Evolutionary conservation across 192 early-diverging fungal genomes (phyloP), one percentile per base, ranked within the genome.

Genomic region (Lobosporangium transversale): DNA sequence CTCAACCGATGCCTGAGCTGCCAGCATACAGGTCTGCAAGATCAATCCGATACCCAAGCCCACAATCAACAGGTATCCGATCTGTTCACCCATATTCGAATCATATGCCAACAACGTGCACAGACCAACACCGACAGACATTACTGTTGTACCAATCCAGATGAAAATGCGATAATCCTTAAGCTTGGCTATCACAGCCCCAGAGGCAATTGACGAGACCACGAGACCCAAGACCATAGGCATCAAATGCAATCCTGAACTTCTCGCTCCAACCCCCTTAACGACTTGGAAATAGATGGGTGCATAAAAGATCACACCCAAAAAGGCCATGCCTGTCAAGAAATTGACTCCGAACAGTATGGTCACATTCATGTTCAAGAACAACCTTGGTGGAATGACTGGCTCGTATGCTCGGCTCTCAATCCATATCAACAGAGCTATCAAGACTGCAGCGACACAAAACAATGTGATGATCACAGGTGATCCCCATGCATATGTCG

Each of bases 211-310:
- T 32, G 88, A 89, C 15, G 89, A 65, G 12, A 94, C 23, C 29
- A 94, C 89, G n/a, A 90, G 82, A 23, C 91, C 90, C 9, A 90
- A 53, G 14, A 95, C 86, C 48, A 92, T 87, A 0, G 94, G 92
- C 51, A 97, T 73, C 47, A 89, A 70, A 43, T 90, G 82, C 17
- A 94, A 55, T 42, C 95, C 95, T 3, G 93, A 88, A 8, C 82
- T 70, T 1, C 92, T 95, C 0, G 95, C 90, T 18, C 79, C 62
- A 32, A 90, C 87, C 33, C 86, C 90, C 49, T 89, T 82, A 21
- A 95, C 91, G 47, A 97, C 83, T 73, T 95, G 89, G 75, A 95
- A 94, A 78, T 90, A 96, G 42, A 89, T 66, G 27, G 92, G 89
- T n/a, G 91, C 63, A 74, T 94, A 96, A 70, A 89, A 95, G 17